Conservation (phyloP, 257 asterid species). For the Solanum tarapatanum region DNA sequence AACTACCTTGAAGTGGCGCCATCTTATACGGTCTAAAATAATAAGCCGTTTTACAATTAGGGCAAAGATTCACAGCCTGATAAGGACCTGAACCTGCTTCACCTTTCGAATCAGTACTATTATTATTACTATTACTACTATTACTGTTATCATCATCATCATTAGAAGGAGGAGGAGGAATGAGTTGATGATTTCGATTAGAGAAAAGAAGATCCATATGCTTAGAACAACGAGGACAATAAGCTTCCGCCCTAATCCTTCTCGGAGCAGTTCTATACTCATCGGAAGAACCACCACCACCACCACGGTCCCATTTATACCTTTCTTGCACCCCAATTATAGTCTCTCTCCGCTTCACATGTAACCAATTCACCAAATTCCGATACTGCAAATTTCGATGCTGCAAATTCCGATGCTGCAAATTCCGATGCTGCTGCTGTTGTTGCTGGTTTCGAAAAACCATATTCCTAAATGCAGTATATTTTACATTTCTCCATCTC, state of each 20-base stretch:
- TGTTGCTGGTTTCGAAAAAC: not conserved
- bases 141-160: not conserved
- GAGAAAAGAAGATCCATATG: conserved; percentile 83
- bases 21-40: conserved; percentile 63
- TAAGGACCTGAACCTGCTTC: conserved; percentile 17
- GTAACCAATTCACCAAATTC: conserved; percentile 32
- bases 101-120: not conserved
- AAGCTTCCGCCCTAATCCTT: conserved; percentile 77
- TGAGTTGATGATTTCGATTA: conserved; percentile 44
- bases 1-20: conserved; percentile 81
- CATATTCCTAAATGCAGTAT: conserved; percentile 13
- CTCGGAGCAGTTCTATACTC: conserved; percentile 21
- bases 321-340: conserved; percentile 62
- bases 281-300: conserved; percentile 12
- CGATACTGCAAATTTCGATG: not conserved
- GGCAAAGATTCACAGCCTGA: conserved; percentile 83
- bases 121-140: not conserved
- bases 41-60: conserved; percentile 84
- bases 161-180: conserved; percentile 29
- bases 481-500: conserved; percentile 50
- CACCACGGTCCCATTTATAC: conserved; percentile 51
- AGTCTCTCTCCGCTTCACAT: conserved; percentile 47
- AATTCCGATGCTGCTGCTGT: conserved; percentile 10
- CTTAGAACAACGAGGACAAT: conserved; percentile 91
- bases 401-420: not conserved